Base-by-base conservation (phyloP, 441 rosid species). In the Aleurites moluccanus region DNA sequence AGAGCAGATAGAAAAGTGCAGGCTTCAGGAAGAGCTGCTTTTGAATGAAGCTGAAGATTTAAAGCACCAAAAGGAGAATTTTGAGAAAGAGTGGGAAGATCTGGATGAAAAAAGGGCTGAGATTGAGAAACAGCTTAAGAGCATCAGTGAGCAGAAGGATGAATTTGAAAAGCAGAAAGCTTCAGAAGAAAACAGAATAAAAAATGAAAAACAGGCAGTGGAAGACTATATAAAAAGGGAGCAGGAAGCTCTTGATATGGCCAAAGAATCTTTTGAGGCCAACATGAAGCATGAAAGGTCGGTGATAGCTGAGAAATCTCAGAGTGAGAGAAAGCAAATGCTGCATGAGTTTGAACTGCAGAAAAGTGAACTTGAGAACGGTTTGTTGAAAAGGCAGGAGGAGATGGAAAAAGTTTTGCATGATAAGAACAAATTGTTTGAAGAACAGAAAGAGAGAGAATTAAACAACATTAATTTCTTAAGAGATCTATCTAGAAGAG, bases 21-120 rank as follows among this genome's bases (percentile, higher is more conserved):
- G 98, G 86, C 82, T 72, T 77, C 94, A 84, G 75, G 88, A 93
- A 79, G 96, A 87, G 82, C 73, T 85, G 73, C 89, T 93, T 80
- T 78, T 84, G 85, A 92, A 92, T 81, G 99, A 92, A 78, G 87
- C 86, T 80, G 98, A 88, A 57, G 98, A 93, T 80, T 83, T 96
- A 80, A 96, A 89, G 87, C 83, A 63, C 73, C 99, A 90, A 75
- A 96, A 85, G 77, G 94, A 91, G 75, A 85, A 80, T 74, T 96
- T 96, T 85, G 99, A 96, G 90, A 90, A 80, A 80, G 96, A 93
- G 77, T 93, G 99, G 99, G 99, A 91, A 47, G 89, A 86, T 65
- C 85, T 96, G 70, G 98, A 93, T 74, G 98, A 88, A 83, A 93
- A 86, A 82, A 92, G 85, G 80, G 74, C 79, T 74, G 78, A 79